Percentiles rank a stretch among this genome's conserved stretches.
Conservation (phyloP, 225 moss, liverwort and hornwort genomes). For the Pseudoscleropodium purum region DNA sequence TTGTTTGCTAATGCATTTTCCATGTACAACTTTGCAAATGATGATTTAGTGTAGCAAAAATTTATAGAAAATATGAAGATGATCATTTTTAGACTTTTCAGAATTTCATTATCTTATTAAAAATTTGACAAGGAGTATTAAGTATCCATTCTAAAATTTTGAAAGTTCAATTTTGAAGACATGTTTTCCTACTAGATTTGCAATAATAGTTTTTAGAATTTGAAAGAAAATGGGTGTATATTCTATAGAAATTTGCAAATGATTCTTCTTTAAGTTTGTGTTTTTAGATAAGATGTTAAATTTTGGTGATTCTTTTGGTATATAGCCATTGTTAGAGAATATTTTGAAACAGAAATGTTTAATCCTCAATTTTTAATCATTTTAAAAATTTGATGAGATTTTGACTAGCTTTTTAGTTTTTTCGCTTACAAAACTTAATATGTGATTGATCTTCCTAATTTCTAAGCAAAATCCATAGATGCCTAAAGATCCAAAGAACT, state of each 20-base stretch:
- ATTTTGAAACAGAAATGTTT: fast-evolving
- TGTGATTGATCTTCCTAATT: not conserved
- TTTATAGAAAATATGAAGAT: too few species aligned
- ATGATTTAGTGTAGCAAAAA: not conserved
- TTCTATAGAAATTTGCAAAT: not conserved
- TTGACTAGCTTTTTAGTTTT: not conserved
- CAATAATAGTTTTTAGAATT: too few species aligned
- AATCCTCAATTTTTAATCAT: too few species aligned
- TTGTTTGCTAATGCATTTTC: not conserved
- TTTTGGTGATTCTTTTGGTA: too few species aligned
- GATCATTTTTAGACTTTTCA: too few species aligned
- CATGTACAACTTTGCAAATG: too few species aligned
- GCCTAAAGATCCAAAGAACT: fast-evolving
- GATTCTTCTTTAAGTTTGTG: not conserved
- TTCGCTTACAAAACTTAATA: too few species aligned
- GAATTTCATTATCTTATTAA: too few species aligned
- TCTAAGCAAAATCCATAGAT: not conserved
- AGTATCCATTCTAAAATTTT: not conserved
- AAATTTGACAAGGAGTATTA: not conserved
- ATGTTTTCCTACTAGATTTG: not conserved
- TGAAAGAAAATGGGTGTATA: too few species aligned
- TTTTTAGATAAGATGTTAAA: not conserved
- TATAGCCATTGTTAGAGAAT: fast-evolving
- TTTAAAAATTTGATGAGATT: not conserved
- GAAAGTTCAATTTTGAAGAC: not conserved